phyloP scores from a whole-genome alignment of 2,329 filamentous ascomycete species.

The Zopfia rhizophila region DNA sequence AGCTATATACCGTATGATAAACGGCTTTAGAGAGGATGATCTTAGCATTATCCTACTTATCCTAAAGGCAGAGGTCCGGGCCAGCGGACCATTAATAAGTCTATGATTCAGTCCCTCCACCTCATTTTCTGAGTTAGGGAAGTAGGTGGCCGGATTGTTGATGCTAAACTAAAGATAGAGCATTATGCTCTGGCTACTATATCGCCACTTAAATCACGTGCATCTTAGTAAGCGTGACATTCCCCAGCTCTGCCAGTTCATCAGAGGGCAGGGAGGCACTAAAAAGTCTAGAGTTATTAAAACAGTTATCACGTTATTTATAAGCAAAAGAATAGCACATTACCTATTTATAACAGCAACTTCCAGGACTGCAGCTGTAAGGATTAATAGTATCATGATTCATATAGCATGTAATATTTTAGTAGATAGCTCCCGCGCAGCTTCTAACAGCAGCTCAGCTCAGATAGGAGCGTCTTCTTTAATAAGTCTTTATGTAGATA shows the following conservation, averaged over 20 bases:
- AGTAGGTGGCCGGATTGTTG: not conserved
- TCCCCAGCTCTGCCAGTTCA: slow-evolving; percentile 4
- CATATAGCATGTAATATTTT: slow-evolving; percentile 6
- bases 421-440: not conserved
- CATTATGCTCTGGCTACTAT: slow-evolving; percentile 2
- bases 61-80: too few species aligned
- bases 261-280: slow-evolving; percentile 5
- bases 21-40: too few species aligned
- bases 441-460: too few species aligned
- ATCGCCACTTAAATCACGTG: slow-evolving; percentile 3
- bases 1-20: too few species aligned
- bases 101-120: too few species aligned
- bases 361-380: slow-evolving; percentile 4
- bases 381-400: slow-evolving; percentile 12
- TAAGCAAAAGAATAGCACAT: slow-evolving; percentile 6
- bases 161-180: slow-evolving; percentile 3
- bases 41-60: too few species aligned
- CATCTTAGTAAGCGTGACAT: not conserved
- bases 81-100: too few species aligned
- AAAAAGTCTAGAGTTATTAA: slow-evolving; percentile 7
- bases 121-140: not conserved
- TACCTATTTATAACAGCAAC: slow-evolving; percentile 3
- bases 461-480: not conserved
- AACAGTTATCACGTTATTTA: slow-evolving; percentile 1
- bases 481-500: slow-evolving; percentile 4